Conservation (phyloP, 495 filamentous ascomycete genomes). For the Cladorrhinum samala region DNA sequence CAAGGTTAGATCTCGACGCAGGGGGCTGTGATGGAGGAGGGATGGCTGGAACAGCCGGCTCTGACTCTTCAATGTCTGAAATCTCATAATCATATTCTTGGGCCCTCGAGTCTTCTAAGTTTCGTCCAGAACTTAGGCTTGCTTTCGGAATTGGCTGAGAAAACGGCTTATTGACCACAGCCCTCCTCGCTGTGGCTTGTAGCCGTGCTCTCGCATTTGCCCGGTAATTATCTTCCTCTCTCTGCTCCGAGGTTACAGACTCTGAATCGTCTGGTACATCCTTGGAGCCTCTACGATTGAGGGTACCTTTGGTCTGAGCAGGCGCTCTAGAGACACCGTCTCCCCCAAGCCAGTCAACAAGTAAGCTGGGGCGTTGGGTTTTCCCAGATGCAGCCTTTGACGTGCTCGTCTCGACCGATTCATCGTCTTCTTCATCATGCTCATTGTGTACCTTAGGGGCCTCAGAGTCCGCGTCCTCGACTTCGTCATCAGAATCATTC, state of each 20-base stretch:
- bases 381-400: no score
- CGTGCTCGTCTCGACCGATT: neutral
- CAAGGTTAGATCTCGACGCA: constrained; percentile 12
- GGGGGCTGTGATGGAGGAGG: constrained; percentile 34
- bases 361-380: no score
- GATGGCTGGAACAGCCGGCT: constrained; percentile 31
- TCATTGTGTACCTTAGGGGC: constrained; percentile 10
- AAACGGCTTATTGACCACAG: neutral
- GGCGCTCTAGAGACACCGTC: neutral
- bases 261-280: neutral
- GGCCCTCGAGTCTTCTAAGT: neutral
- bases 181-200: neutral
- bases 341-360: neutral
- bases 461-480: neutral
- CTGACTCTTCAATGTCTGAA: constrained; percentile 9
- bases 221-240: neutral
- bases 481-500: constrained; percentile 20
- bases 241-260: neutral
- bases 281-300: neutral
- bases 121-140: neutral
- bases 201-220: neutral
- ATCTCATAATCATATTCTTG: neutral
- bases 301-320: neutral
- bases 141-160: neutral
- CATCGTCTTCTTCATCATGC: constrained; percentile 6